Evolutionary conservation across 768 basidiomycete species (phyloP).

Genomic region (Termitomyces sp.): DNA sequence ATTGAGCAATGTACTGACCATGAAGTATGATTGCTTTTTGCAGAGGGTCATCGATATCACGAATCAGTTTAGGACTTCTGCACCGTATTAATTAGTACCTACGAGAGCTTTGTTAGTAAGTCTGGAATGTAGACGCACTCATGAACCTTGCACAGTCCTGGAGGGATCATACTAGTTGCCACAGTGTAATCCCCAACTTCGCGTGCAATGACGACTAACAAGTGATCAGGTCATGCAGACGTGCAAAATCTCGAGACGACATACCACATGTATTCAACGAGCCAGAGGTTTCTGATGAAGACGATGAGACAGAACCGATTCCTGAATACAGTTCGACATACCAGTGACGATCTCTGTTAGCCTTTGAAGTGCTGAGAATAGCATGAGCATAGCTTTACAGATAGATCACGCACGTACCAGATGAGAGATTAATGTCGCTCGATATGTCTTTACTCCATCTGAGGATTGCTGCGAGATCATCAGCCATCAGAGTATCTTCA

Average conservation of each 20-base stretch:
- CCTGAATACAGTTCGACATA: slow-evolving; percentile 15
- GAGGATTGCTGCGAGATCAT: slow-evolving; percentile 61
- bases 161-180: slow-evolving; percentile 57
- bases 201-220: slow-evolving; percentile 54
- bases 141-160: slow-evolving; percentile 58
- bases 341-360: slow-evolving; percentile 70
- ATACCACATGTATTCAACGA: slow-evolving; percentile 59
- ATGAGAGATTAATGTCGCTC: slow-evolving; percentile 63
- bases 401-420: slow-evolving; percentile 29
- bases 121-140: slow-evolving; percentile 41
- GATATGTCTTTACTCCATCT: slow-evolving; percentile 75
- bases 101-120: neutral
- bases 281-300: slow-evolving; percentile 47
- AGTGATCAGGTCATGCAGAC: neutral
- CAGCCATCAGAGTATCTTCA: slow-evolving; percentile 51
- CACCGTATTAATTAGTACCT: neutral
- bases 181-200: slow-evolving; percentile 70
- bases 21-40: slow-evolving; percentile 64
- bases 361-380: slow-evolving; percentile 47
- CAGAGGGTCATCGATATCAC: slow-evolving; percentile 53
- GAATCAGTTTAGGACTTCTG: slow-evolving; percentile 57
- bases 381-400: neutral
- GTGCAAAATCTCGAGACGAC: neutral
- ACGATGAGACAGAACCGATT: neutral
- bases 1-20: slow-evolving; percentile 31